A percentile compares a stretch with the other conserved stretches of the same genome.
Evolutionary conservation across 129 eudicot genomes (phyloP).

Genomic region (Oenanthe sinensis): DNA sequence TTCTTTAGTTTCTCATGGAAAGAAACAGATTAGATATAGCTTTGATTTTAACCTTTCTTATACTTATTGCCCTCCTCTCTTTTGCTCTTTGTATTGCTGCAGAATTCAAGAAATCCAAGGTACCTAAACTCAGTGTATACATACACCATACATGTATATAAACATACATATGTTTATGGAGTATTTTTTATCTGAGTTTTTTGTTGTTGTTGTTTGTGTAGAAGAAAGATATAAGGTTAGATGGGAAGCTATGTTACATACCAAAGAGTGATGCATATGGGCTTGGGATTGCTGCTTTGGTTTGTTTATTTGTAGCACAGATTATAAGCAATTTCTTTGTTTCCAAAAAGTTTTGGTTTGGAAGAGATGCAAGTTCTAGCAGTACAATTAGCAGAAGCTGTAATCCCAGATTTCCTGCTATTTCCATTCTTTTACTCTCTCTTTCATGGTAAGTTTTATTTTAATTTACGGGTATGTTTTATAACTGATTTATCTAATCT

Average conservation of each 20-base stretch:
- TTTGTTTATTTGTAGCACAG: slow-evolving; percentile 41
- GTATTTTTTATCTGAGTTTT: background rate
- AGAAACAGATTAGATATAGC: slow-evolving; percentile 20
- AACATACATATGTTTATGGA: background rate
- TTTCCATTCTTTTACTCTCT: slow-evolving; percentile 31
- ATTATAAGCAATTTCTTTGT: slow-evolving; percentile 36
- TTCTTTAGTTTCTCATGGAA: slow-evolving; percentile 31
- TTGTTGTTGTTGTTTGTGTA: slow-evolving; percentile 15
- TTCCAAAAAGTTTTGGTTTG: slow-evolving; percentile 19
- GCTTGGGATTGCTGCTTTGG: slow-evolving; percentile 51
- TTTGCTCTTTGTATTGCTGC: slow-evolving; percentile 55
- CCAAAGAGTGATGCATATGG: slow-evolving; percentile 56
- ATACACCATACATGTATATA: background rate
- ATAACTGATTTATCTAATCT: too few species aligned
- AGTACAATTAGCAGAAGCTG: slow-evolving; percentile 2
- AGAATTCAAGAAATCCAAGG: slow-evolving; percentile 67
- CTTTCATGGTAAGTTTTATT: slow-evolving; percentile 41
- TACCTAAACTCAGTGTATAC: slow-evolving; percentile 10
- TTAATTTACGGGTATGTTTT: background rate
- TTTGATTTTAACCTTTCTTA: slow-evolving; percentile 14
- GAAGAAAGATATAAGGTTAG: slow-evolving; percentile 54
- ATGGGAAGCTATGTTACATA: slow-evolving; percentile 55
- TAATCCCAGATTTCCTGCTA: slow-evolving; percentile 26
- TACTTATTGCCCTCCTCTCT: slow-evolving; percentile 42
- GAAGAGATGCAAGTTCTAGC: background rate